These are phyloP conservation scores for Talaromyces ruber DNA, from an alignment of 495 filamentous ascomycete species.

Conservation along the genomic window DNA sequence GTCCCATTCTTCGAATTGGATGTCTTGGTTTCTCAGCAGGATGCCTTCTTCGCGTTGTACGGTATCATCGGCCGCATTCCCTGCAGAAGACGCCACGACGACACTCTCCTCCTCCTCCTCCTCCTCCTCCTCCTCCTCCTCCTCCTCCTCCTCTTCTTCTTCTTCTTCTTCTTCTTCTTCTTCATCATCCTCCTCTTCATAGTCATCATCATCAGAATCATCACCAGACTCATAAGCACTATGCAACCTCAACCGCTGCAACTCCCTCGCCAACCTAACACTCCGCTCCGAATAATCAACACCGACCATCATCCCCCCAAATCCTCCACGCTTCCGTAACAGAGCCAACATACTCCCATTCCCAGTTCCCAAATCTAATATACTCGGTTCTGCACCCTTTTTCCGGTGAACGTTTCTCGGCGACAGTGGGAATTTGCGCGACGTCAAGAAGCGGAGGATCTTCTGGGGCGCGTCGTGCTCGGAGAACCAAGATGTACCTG, in stretches of 20 bases:
- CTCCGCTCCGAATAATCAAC: conserved; percentile 77
- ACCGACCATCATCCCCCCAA: conserved; percentile 60
- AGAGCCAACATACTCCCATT: conserved; percentile 84
- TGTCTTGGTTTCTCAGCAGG: conserved; percentile 11
- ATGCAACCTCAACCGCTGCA: conserved; percentile 31
- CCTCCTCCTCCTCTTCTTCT: conserved; percentile 16
- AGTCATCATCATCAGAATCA: conserved; percentile 11
- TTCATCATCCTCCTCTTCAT: conserved; percentile 27
- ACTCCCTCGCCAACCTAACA: conserved; percentile 57
- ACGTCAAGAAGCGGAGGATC: conserved; percentile 34
- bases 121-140: conserved; percentile 17
- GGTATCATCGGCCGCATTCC: not conserved
- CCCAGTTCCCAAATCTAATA: conserved; percentile 4
- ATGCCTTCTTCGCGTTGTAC: not conserved
- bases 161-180: conserved; percentile 12
- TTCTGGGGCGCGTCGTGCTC: conserved; percentile 43
- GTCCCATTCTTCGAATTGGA: conserved; percentile 71
- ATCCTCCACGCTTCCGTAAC: conserved; percentile 52
- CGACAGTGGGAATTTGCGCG: conserved; percentile 26
- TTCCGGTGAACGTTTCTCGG: conserved; percentile 18
- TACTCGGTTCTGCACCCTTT: conserved; percentile 10
- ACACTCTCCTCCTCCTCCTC: conserved; percentile 9
- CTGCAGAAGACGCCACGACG: not conserved
- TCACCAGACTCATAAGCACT: conserved; percentile 29
- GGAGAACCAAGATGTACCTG: conserved; percentile 45